Evolutionary conservation across 495 filamentous ascomycete genomes (phyloP), one percentile per base, ranked within the genome.

Genomic region (Podospora australis): DNA sequence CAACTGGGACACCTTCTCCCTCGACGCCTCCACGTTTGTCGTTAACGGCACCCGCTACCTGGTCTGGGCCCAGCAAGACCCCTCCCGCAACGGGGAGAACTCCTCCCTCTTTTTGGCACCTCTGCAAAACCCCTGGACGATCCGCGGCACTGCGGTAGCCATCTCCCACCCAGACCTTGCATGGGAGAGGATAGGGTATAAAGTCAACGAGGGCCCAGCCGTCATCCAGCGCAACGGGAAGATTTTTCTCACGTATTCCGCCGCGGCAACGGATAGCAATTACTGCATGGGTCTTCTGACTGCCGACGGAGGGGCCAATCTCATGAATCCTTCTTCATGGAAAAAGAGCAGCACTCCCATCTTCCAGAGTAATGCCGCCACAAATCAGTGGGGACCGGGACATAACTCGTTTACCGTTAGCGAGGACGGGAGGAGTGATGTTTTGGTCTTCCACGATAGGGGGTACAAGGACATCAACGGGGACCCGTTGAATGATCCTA

Each of bases 201-300:
- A 74, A 14, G 73, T 79, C 21, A 78, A 78, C 41, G 80, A 80
- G 43, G 79, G 79, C 11, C 72, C 79, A 29, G 70, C 71, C 8
- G 64, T 64, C n/a, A 26, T 62, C 23, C 53, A 60, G 38, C 38
- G 50, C 1, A 63, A 63, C 46, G 75, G 72, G 7, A 66, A 63
- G 25, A 70, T 70, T 11, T 76, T 73, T 36, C 21, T 80, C 29
- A 61, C 66, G 1, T 80, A 70, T 58, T 73, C 71, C 2, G 77
- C 75, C n/a, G 70, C 65, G 44, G 57, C 59, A 5, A 62, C 59
- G 2, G 57, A 62, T 25, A 66, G 66, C 44, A 62, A 72, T 48
- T 79, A 80, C 59, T 71, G 65, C 53, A 62, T 80, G 14, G 75
- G 72, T 4, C 55, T 74, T 3, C 55, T 80, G 14, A 70, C 70